Base-by-base conservation (phyloP, 768 basidiomycete species). In the Lactifluus rugatus region DNA sequence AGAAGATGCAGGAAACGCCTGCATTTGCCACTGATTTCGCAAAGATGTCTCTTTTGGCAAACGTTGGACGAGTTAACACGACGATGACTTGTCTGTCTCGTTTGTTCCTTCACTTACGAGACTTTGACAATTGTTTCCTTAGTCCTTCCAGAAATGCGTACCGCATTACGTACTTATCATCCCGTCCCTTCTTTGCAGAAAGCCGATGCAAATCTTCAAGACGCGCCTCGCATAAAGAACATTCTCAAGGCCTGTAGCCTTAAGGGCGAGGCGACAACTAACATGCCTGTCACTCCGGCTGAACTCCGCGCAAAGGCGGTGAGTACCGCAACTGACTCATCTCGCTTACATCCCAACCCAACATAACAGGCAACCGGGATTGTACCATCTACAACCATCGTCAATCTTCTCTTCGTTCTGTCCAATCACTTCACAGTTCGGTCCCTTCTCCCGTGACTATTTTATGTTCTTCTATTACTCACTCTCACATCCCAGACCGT, bases 81-180 rank as follows among this genome's bases (percentile, higher is more conserved):
- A 90, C 87, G 5, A 83, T 89, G 79, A 87, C 87, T 59, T 91
- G 88, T 89, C 67, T 44, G 45, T 62, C 41, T 61, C 46, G 13
- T 23, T 49, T 23, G 36, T 17, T 39, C 7, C 19, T 47, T 26
- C 46, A 9, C 46, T 41, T 46, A 36, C 54, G 28, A 34, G 36
- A 41, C 34, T 17, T 39, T 54, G 44, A 48, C 46, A 44, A 9
- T 13, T 16, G 10, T 58, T 25, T 58, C 41, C 50, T 5, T 63
- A 87, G 85, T 89, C 72, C 87, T 87, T 67, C 84, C 84, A 39
- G 85, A 87, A 69, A 87, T 88, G 85, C 82, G 83, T 66, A 89
- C 87, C 1, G 75, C 82, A 16, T 78, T 87, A 61, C 75, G 87
- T 59, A 85, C 85, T 25, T 90, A 89, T 67, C 87, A 89, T 66